These are phyloP conservation scores for Ciborinia camelliae DNA, from an alignment of 2,329 filamentous ascomycete species.

Conservation along the genomic window DNA sequence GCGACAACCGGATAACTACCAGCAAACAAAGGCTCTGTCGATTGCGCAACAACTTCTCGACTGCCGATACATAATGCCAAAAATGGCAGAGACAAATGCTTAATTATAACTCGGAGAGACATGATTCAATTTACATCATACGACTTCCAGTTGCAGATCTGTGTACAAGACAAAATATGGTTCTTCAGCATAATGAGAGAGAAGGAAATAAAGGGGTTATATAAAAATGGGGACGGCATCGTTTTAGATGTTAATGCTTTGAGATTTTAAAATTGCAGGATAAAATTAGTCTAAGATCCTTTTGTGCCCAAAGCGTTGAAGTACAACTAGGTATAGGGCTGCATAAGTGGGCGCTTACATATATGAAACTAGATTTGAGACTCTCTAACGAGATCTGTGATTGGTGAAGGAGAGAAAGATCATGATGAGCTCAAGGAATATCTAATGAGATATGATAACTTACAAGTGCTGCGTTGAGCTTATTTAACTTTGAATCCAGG, in stretches of 20 bases:
- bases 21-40: constrained; percentile 18
- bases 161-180: background rate
- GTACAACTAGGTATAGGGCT: constrained; percentile 12
- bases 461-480: background rate
- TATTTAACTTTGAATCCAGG: too few species aligned
- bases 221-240: constrained; percentile 3
- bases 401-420: background rate
- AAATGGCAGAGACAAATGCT: background rate
- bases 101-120: background rate
- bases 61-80: background rate
- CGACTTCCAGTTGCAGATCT: background rate
- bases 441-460: background rate
- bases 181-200: background rate
- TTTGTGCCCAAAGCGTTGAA: background rate
- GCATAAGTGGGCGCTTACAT: constrained; percentile 12
- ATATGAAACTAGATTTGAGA: constrained; percentile 7
- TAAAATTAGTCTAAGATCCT: background rate
- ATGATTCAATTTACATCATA: constrained; percentile 9
- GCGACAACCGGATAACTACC: constrained; percentile 22
- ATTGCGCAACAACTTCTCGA: constrained; percentile 7
- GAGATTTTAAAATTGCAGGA: constrained; percentile 16
- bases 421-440: background rate
- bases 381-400: background rate
- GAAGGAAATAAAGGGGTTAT: background rate
- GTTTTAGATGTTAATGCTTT: background rate